Base-by-base conservation (phyloP, 2,329 filamentous ascomycete species). In the Calonectria pauciramosa region DNA sequence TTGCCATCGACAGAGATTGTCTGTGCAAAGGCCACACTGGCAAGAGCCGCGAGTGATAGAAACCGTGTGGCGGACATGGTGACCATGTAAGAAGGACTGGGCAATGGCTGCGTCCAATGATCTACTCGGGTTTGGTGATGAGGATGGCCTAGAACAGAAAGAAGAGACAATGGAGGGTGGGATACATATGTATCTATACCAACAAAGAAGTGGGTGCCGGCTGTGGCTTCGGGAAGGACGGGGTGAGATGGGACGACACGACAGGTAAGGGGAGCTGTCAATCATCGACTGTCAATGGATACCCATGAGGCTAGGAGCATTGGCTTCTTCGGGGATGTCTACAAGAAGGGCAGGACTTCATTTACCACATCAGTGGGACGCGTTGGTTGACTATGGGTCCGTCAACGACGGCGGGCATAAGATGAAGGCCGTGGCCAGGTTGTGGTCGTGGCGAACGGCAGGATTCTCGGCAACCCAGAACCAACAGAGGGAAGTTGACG, bases 1-100 rank as follows among this genome's bases (percentile, higher is more conserved):
- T 79, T 68, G 70, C 79, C 79, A 63, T 79, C 70, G 60, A 81
- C 70, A 60, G 70, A 75, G 63, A 82, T 79, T 34, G 80, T 82
- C 76, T 82, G 80, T 36, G 80, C 80, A 69, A 72, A 68, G 60
- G 75, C 70, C 16, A 70, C 65, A 67, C 72, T 70, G 56, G 59
- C 70, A 65, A 80, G 66, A 28, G 73, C 72, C 32, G 75, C 76
- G 30, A 72, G 66, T 60, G 75, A 74, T n/a, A 77, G 65, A 63
- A 77, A 71, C 30, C 69, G 74, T 28, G 49, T 71, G 72, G 67
- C 69, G 36, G 76, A 74, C 76, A 77, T 76, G 64, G 51, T 69
- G 34, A 38, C 73, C 71, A 70, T 59, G 71, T 72, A 54, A 67
- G 41, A 26, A 26, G 49, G 30, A 26, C 60, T 23, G 38, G 28